Base-by-base conservation (phyloP, 2,329 filamentous ascomycete species). In the Cladosporium sp. region DNA sequence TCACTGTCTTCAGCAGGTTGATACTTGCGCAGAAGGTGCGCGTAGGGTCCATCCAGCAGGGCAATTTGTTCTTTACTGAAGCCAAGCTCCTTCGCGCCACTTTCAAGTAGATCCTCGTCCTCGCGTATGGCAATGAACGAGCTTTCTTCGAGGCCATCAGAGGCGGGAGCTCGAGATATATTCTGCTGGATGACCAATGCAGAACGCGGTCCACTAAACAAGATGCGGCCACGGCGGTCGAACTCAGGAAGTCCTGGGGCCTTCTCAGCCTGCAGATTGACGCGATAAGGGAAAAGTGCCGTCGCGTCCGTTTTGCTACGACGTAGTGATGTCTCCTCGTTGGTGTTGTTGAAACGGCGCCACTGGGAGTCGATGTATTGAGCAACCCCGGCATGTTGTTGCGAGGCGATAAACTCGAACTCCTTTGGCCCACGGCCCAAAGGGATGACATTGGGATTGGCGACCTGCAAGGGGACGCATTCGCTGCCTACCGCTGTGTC, bases 1-100 rank as follows among this genome's bases (percentile, higher is more conserved):
- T 51, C 49, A 18, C 75, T 65, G 42, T 77, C 71, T 9, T 67
- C 67, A 22, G 66, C 53, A n/a, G 8, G 53, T 50, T 27, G 49
- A 15, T 56, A 53, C 19, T 63, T 65, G 4, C 59, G 39, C 12
- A 59, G 51, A 4, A 64, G 49, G 30, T 57, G 63, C 20, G 59
- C 58, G 53, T 56, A 64, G n/a, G 62, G 54, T 7, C 58, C 55
- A 19, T 27, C 36, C 16, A 22, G 20, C 6, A 52, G 36, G n/a
- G 49, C 35, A 6, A 50, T 49, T 35, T 58, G 48, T n/a, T 57
- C 54, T 8, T 52, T 15, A 29, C 18, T n/a, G 11, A 51, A 22
- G 2, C 46, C 42, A 15, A 47, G 36, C 19, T 58, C 55, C 20
- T 55, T 52, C 18, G 53, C 48, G 7, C 49, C 52, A 12, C 48